Conservation (phyloP, 495 filamentous ascomycete genomes). For the Cladorrhinum samala region DNA sequence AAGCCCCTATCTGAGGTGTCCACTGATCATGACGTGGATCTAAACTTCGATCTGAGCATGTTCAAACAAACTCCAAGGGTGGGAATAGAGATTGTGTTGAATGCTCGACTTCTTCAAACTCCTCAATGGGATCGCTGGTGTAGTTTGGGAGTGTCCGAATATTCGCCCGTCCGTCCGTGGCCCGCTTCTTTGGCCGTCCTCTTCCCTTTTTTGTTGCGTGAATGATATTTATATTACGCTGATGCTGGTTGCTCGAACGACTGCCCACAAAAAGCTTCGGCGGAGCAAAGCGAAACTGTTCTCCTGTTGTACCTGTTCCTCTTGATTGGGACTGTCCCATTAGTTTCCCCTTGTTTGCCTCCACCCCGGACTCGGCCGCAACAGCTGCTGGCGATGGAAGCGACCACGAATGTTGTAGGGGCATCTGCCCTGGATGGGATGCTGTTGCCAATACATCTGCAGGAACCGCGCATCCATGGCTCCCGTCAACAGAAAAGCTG, state of each 20-base stretch:
- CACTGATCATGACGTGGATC: no score
- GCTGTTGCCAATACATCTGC: no score
- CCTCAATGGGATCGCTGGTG: slow-evolving; percentile 41
- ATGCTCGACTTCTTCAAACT: slow-evolving; percentile 28
- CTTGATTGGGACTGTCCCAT: neutral
- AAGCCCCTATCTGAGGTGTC: no score
- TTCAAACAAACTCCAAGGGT: slow-evolving; percentile 14
- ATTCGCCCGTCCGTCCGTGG: slow-evolving; percentile 32
- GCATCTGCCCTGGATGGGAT: no score
- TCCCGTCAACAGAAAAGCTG: no score
- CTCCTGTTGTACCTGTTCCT: slow-evolving; percentile 1
- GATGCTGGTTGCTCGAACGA: slow-evolving; percentile 10
- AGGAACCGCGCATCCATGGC: no score
- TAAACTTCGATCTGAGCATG: no score
- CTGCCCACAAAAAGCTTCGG: slow-evolving; percentile 40
- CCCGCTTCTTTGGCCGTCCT: slow-evolving; percentile 27
- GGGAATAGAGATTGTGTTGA: slow-evolving; percentile 12
- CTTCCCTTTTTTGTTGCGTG: slow-evolving; percentile 16
- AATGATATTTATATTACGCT: neutral
- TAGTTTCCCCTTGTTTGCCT: slow-evolving; percentile 3
- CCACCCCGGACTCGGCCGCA: slow-evolving; percentile 19
- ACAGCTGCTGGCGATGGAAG: slow-evolving; percentile 24
- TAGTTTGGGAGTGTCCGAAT: slow-evolving; percentile 39
- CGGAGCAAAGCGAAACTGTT: slow-evolving; percentile 29
- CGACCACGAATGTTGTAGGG: no score